Evolutionary conservation across 345 rosid genomes (phyloP).

Genomic region (Heritiera littoralis): DNA sequence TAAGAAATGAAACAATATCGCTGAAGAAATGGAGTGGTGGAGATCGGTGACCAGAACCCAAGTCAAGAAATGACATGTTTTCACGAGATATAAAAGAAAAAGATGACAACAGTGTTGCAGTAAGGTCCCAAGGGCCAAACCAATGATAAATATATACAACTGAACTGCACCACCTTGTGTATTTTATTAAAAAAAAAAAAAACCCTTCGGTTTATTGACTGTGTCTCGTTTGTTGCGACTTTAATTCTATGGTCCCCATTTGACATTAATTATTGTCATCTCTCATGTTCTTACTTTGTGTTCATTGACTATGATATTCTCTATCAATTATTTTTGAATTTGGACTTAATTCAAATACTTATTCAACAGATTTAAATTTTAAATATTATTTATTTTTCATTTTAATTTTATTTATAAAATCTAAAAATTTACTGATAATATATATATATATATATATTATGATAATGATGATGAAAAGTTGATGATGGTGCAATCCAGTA

Average conservation of each 20-base stretch:
- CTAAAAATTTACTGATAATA: no score
- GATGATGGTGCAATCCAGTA: background rate
- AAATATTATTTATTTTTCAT: no score
- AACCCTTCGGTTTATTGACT: no score
- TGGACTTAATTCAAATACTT: no score
- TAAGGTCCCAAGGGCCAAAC: background rate
- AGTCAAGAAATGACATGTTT: background rate
- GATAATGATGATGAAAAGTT: background rate
- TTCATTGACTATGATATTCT: background rate
- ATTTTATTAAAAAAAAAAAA: no score
- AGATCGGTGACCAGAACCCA: background rate
- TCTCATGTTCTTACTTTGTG: background rate
- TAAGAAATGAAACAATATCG: no score
- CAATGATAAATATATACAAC: background rate
- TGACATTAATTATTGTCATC: background rate
- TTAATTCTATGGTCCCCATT: constrained; percentile 8
- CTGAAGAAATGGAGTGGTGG: background rate
- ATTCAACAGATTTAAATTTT: no score
- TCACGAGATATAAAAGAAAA: background rate
- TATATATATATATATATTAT: background rate
- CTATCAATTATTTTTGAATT: no score
- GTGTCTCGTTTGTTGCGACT: background rate
- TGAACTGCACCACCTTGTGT: background rate
- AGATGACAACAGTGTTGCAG: background rate
- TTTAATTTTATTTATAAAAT: no score